Evolutionary conservation across 257 asterid genomes (phyloP).

Genomic region (Phtheirospermum japonicum): DNA sequence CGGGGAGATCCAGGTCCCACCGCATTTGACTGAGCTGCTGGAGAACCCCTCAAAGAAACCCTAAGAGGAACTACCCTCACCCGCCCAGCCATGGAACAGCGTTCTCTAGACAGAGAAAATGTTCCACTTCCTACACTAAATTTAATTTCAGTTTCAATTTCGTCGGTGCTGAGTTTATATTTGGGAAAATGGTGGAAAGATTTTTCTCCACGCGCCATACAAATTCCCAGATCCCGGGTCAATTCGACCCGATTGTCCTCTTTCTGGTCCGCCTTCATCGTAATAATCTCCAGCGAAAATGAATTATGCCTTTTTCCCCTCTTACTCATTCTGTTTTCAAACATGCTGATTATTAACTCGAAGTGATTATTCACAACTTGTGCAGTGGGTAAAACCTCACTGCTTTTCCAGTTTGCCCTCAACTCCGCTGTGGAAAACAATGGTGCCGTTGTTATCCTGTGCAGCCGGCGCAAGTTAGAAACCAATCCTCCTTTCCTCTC

Average conservation of each 20-base stretch:
- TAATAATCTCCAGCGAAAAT: conserved; percentile 11
- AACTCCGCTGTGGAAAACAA: conserved; percentile 46
- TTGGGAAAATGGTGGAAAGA: conserved; percentile 70
- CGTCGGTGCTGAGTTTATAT: too few relatives aligned
- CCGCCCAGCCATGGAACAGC: too few relatives aligned
- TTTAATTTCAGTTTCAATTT: too few relatives aligned
- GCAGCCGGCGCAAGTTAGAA: conserved; percentile 65
- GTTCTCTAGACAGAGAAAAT: too few relatives aligned
- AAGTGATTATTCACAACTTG: conserved; percentile 2
- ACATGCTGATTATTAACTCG: neutral
- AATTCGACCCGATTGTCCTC: conserved; percentile 33
- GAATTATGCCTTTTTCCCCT: neutral
- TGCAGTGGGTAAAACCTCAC: conserved; percentile 87
- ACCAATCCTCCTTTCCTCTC: conserved; percentile 72
- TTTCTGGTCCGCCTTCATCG: conserved; percentile 76
- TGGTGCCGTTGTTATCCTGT: conserved; percentile 57
- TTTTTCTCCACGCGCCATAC: conserved; percentile 43
- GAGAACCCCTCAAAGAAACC: too few relatives aligned
- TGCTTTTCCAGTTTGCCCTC: conserved; percentile 82
- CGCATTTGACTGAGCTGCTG: too few relatives aligned
- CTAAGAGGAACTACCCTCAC: too few relatives aligned
- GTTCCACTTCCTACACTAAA: too few relatives aligned
- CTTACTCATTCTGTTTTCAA: neutral
- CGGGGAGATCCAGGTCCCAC: too few relatives aligned
- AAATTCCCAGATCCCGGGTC: conserved; percentile 15